A percentile compares a stretch with the other conserved stretches of the same genome.
Evolutionary conservation across 2,329 filamentous ascomycete species (phyloP).

Genomic region (Colletotrichum sp.): DNA sequence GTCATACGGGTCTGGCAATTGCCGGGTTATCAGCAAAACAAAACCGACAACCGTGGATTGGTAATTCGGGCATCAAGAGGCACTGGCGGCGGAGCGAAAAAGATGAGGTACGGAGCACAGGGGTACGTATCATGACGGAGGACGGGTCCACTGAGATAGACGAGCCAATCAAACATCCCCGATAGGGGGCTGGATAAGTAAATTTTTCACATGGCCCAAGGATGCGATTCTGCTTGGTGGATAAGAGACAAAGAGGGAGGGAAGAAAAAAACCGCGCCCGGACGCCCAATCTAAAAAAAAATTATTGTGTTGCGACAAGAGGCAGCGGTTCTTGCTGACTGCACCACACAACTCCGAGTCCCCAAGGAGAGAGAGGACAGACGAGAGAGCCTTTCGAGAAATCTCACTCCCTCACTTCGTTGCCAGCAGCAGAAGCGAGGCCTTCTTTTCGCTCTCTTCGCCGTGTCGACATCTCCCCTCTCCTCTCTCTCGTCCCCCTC

Average conservation of each 20-base stretch:
- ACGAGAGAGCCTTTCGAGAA: slow-evolving; percentile 12
- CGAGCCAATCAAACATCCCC: neutral
- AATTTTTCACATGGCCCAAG: slow-evolving; percentile 26
- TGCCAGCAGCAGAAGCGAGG: slow-evolving; percentile 13
- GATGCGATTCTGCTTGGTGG: slow-evolving; percentile 21
- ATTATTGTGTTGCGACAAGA: slow-evolving; percentile 1
- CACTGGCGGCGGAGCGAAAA: slow-evolving; percentile 11
- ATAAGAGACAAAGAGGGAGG: slow-evolving; percentile 9
- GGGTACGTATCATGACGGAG: slow-evolving; percentile 12
- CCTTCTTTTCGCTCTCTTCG: neutral
- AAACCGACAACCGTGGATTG: neutral
- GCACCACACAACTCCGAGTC: slow-evolving; percentile 7
- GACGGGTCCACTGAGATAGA: neutral
- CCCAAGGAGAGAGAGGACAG: slow-evolving; percentile 18
- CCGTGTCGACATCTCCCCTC: neutral
- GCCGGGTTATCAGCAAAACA: neutral
- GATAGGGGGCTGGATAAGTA: slow-evolving; percentile 16
- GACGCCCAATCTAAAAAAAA: slow-evolving; percentile 20
- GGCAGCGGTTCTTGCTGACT: neutral
- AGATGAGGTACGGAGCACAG: slow-evolving; percentile 8
- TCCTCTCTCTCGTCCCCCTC: neutral
- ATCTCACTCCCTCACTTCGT: neutral
- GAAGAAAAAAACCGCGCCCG: slow-evolving; percentile 3
- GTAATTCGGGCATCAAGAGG: slow-evolving; percentile 17
- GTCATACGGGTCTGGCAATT: neutral